phyloP scores from a whole-genome alignment of 176 grass and related monocot genomes.

The Avena atlantica region DNA sequence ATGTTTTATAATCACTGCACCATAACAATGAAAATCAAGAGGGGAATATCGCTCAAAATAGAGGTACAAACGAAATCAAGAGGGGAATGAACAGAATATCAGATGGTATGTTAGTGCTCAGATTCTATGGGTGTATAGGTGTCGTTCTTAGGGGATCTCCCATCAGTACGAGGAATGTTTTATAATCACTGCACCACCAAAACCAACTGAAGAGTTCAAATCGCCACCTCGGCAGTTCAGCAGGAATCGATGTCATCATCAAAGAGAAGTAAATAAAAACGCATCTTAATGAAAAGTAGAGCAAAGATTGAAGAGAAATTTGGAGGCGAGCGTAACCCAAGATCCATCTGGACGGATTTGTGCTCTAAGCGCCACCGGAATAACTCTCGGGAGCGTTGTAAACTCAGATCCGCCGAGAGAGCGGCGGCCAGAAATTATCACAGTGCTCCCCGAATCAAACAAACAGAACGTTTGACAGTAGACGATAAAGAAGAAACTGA shows the following conservation, averaged over 20 bases:
- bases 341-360: constrained; percentile 47
- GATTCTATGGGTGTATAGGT: constrained; percentile 83
- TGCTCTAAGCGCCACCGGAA: constrained; percentile 63
- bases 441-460: constrained; percentile 17
- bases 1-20: constrained; percentile 25
- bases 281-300: no score
- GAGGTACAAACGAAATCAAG: background rate
- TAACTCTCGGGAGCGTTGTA: constrained; percentile 42
- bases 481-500: background rate
- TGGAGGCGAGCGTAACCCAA: constrained; percentile 71
- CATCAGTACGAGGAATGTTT: constrained; percentile 75
- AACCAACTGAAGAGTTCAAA: background rate
- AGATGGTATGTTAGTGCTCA: constrained; percentile 44
- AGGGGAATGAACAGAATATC: background rate
- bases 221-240: background rate
- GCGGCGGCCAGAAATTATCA: constrained; percentile 28
- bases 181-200: constrained; percentile 27
- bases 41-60: background rate
- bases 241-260: background rate
- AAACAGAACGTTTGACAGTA: background rate
- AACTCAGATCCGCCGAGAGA: constrained; percentile 17
- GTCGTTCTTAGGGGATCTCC: constrained; percentile 53
- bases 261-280: background rate
- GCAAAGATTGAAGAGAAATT: background rate
- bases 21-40: background rate